These are phyloP conservation scores for Fusarium sp. DNA, from an alignment of 2,329 filamentous ascomycete genomes.

Conservation along the genomic window DNA sequence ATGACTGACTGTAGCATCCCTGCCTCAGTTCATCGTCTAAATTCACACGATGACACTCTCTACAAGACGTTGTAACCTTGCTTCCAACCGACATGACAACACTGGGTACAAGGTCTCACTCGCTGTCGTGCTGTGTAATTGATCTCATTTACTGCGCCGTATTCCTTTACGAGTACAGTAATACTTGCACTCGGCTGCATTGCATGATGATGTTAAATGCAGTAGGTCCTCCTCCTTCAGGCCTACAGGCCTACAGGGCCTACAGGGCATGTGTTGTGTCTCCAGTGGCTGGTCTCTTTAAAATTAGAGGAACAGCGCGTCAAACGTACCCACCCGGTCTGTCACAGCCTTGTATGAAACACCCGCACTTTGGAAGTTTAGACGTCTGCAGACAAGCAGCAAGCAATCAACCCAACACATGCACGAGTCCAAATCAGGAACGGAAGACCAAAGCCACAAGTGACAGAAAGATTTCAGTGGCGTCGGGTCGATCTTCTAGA, in stretches of 20 bases:
- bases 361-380: conserved; percentile 8
- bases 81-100: background rate
- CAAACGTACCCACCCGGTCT: conserved; percentile 27
- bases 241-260: background rate
- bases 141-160: conserved; percentile 27
- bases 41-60: conserved; percentile 5
- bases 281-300: conserved; percentile 16
- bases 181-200: background rate
- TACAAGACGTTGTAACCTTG: conserved; percentile 6
- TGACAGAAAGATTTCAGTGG: conserved; percentile 4
- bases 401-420: background rate
- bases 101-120: conserved; percentile 4
- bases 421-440: conserved; percentile 20
- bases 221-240: background rate
- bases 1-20: background rate
- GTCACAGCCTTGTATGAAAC: conserved; percentile 30
- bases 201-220: background rate
- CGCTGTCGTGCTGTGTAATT: background rate
- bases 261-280: conserved; percentile 15
- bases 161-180: conserved; percentile 14
- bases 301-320: conserved; percentile 39
- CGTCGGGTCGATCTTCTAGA: conserved; percentile 31
- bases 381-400: conserved; percentile 20
- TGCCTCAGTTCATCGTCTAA: conserved; percentile 13
- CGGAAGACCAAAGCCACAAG: background rate